Percentiles rank a stretch among this genome's conserved stretches.
phyloP scores from a whole-genome alignment of 2,329 filamentous ascomycete genomes.

The Aspergillus novofumigatus region DNA sequence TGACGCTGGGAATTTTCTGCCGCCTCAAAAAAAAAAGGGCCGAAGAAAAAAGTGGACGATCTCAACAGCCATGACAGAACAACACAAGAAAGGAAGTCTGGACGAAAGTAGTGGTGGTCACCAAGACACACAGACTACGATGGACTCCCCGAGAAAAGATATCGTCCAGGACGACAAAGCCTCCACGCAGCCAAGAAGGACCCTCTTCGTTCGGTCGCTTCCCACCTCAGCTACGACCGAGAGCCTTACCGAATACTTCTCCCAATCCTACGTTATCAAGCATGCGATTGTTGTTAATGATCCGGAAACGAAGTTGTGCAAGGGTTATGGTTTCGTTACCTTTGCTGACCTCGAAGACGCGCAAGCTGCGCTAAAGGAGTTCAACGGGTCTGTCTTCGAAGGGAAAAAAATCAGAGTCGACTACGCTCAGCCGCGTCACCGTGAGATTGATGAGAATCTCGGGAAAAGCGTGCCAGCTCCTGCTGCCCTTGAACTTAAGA shows the following conservation, averaged over 20 bases:
- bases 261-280: slow-evolving; percentile 89
- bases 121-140: slow-evolving; percentile 13
- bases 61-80: slow-evolving; percentile 22
- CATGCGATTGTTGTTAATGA: slow-evolving; percentile 92
- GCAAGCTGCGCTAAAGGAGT: slow-evolving; percentile 70
- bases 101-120: slow-evolving; percentile 9
- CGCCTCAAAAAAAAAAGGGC: slow-evolving; percentile 18
- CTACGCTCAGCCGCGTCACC: slow-evolving; percentile 77
- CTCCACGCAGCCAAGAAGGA: slow-evolving; percentile 47
- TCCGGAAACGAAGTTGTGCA: slow-evolving; percentile 76
- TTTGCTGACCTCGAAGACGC: slow-evolving; percentile 94
- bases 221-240: slow-evolving; percentile 76
- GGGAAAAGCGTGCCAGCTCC: slow-evolving; percentile 39
- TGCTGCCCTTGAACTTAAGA: slow-evolving; percentile 34
- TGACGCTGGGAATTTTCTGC: slow-evolving; percentile 27
- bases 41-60: slow-evolving; percentile 9
- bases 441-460: slow-evolving; percentile 55
- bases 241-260: slow-evolving; percentile 81
- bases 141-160: slow-evolving; percentile 20
- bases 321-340: slow-evolving; percentile 94
- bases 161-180: slow-evolving; percentile 15
- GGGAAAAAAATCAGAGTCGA: slow-evolving; percentile 83
- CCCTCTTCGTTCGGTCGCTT: slow-evolving; percentile 87
- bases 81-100: slow-evolving; percentile 2
- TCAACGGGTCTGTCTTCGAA: slow-evolving; percentile 72